A percentile compares a stretch with the other conserved stretches of the same genome.
Conservation (phyloP, 352 stramenopile species). For the Pythium biforme region DNA sequence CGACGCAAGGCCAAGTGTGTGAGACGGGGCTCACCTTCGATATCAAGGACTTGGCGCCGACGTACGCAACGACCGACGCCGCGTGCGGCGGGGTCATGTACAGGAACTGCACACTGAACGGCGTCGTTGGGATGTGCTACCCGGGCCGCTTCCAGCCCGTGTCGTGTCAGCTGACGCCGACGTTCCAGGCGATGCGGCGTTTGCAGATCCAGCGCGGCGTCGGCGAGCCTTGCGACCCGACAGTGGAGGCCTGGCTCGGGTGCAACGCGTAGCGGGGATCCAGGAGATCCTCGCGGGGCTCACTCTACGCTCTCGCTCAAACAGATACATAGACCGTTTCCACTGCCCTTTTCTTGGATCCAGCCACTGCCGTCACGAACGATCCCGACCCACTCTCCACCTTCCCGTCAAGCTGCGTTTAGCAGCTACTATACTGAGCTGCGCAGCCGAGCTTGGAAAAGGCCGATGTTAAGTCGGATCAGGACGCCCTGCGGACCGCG, state of each 20-base stretch:
- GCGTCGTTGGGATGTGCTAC: constrained; percentile 20
- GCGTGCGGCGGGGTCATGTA: constrained; percentile 23
- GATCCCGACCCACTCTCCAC: too few species aligned
- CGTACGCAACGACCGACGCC: not conserved
- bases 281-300: too few species aligned
- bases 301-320: too few species aligned
- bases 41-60: constrained; percentile 6
- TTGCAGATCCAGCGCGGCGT: constrained; percentile 18
- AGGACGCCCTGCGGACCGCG: too few species aligned
- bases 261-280: constrained; percentile 1
- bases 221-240: constrained; percentile 13
- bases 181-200: constrained; percentile 6
- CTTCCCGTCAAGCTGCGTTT: too few species aligned
- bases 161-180: constrained; percentile 1
- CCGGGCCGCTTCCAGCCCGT: constrained; percentile 15
- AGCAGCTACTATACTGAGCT: too few species aligned
- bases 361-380: too few species aligned
- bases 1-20: not conserved
- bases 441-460: too few species aligned
- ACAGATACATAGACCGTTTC: too few species aligned
- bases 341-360: too few species aligned
- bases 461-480: too few species aligned
- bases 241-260: constrained; percentile 21
- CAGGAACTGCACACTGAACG: constrained; percentile 20
- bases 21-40: not conserved